Evolutionary conservation across 2,329 filamentous ascomycete genomes (phyloP).

Genomic region (Beauveria sp.): DNA sequence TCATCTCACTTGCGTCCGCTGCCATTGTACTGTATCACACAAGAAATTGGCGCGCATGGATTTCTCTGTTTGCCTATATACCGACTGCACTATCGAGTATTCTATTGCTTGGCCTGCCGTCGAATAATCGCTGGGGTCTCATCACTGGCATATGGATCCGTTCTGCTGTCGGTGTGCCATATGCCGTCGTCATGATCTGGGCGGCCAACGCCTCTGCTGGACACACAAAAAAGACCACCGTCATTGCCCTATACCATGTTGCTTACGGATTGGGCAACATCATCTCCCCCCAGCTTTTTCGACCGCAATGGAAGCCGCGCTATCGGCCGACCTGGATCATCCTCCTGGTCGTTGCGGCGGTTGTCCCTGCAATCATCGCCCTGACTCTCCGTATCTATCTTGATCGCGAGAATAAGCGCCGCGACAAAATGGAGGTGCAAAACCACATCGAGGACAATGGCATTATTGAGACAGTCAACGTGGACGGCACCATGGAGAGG

Average conservation of each 20-base stretch:
- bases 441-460: constrained; percentile 1
- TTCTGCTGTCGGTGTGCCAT: constrained; percentile 13
- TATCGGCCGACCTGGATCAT: constrained; percentile 19
- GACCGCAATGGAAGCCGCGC: constrained; percentile 16
- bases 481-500: constrained; percentile 3
- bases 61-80: constrained; percentile 13
- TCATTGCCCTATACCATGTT: constrained; percentile 30
- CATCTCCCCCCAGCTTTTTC: constrained; percentile 27
- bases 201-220: constrained; percentile 18
- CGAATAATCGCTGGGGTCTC: constrained; percentile 15
- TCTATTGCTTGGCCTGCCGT: constrained; percentile 11
- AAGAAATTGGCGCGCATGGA: constrained; percentile 12
- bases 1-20: constrained; percentile 6
- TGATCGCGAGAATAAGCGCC: constrained; percentile 11
- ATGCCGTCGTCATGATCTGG: constrained; percentile 18
- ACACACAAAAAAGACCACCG: constrained; percentile 35
- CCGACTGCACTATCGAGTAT: constrained; percentile 13
- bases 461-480: constrained; percentile 10
- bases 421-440: constrained; percentile 9
- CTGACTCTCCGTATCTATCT: constrained; percentile 10
- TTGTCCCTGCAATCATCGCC: constrained; percentile 13
- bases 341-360: constrained; percentile 13
- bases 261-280: constrained; percentile 29
- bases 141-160: constrained; percentile 14
- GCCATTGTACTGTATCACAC: constrained; percentile 10